These are phyloP conservation scores for Cladophialophora psammophila DNA, from an alignment of 2,329 filamentous ascomycete species.

Conservation along the genomic window DNA sequence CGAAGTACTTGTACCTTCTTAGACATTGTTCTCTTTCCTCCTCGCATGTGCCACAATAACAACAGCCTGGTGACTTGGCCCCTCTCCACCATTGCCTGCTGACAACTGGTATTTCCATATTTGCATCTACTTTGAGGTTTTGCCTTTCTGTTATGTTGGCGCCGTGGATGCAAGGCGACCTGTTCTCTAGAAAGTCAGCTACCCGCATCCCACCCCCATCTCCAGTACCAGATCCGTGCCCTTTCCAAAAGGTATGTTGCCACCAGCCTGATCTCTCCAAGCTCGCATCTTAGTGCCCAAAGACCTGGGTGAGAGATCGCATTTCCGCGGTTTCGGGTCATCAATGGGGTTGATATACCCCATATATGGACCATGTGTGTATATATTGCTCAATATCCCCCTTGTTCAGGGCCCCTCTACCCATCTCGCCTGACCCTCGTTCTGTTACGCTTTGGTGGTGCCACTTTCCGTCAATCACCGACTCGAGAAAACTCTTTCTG, in stretches of 20 bases:
- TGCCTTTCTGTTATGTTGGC: background rate
- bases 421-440: background rate
- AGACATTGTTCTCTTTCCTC: background rate
- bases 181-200: background rate
- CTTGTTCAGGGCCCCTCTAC: background rate
- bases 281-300: background rate
- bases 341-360: background rate
- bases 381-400: background rate
- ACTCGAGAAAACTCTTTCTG: background rate
- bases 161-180: background rate
- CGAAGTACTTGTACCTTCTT: too few relatives aligned
- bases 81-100: background rate
- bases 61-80: background rate
- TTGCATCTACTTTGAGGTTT: background rate
- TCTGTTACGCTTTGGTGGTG: background rate
- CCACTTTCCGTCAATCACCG: background rate
- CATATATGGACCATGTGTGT: background rate
- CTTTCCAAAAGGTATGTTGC: background rate
- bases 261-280: slow-evolving; percentile 6
- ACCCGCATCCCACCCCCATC: too few relatives aligned
- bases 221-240: background rate
- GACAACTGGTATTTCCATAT: background rate
- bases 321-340: background rate
- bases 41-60: background rate
- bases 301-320: background rate